Evolutionary conservation across 2,329 filamentous ascomycete genomes (phyloP).

Genomic region (Lasiodiplodia theobromae): DNA sequence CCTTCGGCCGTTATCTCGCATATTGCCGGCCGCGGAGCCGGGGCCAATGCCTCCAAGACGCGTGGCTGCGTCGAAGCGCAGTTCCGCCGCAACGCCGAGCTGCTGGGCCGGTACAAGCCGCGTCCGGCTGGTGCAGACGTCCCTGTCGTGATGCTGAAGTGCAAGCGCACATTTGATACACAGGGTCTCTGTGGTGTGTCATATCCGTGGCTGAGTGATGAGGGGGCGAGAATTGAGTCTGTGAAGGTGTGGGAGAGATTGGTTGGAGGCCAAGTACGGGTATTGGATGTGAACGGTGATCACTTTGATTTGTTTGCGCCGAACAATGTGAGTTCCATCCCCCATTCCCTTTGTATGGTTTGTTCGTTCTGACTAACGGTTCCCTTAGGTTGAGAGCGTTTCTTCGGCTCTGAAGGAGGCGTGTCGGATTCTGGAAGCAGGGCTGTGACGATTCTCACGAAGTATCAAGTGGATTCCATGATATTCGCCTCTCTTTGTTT

Average conservation of each 20-base stretch:
- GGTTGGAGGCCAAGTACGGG: conserved; percentile 34
- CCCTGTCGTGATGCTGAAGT: conserved; percentile 35
- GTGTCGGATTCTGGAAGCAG: too few species aligned
- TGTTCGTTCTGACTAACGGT: too few species aligned
- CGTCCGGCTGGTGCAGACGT: background rate
- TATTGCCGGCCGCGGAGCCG: background rate
- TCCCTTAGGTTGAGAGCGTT: too few species aligned
- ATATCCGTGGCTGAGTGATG: conserved; percentile 25
- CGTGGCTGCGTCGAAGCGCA: background rate
- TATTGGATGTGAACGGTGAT: conserved; percentile 40
- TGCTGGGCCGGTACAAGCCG: conserved; percentile 23
- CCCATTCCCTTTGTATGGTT: too few species aligned
- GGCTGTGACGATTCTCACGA: too few species aligned
- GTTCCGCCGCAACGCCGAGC: conserved; percentile 21
- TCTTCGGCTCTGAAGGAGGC: too few species aligned
- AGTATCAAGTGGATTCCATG: too few species aligned
- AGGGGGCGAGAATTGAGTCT: background rate
- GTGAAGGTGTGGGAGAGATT: conserved; percentile 36
- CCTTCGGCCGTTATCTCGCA: conserved; percentile 23
- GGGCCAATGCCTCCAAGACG: background rate
- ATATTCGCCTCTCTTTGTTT: too few species aligned
- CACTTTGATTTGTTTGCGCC: conserved; percentile 35
- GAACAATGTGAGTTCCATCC: conserved; percentile 14
- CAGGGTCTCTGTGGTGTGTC: conserved; percentile 34
- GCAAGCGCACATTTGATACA: conserved; percentile 35